phyloP scores from a whole-genome alignment of 1,139 yeast genomes.

The Suhomyces anneliseae region DNA sequence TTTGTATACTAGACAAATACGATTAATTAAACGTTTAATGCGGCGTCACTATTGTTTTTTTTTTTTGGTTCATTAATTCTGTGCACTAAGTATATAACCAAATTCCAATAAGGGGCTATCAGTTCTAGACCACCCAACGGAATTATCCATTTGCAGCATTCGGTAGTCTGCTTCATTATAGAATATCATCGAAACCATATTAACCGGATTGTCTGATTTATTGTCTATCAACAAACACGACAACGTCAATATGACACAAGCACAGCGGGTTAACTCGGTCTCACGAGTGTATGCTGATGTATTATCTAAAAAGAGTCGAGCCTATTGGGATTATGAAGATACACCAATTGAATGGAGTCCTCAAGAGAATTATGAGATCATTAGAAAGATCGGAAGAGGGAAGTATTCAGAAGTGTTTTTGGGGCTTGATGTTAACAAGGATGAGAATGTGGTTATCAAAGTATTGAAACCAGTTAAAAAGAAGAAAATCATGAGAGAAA shows the following conservation, averaged over 20 bases:
- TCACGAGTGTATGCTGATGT: conserved; percentile 48
- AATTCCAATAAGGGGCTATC: too few relatives aligned
- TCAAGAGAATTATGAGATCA: conserved; percentile 48
- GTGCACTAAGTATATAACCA: too few relatives aligned
- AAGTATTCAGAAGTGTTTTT: conserved; percentile 50
- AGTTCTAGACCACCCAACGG: too few relatives aligned
- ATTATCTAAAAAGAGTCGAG: conserved; percentile 42
- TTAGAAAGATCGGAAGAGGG: conserved; percentile 49
- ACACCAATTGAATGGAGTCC: conserved; percentile 46
- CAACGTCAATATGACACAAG: background rate
- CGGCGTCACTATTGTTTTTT: too few relatives aligned
- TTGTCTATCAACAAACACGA: too few relatives aligned
- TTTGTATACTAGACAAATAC: too few relatives aligned
- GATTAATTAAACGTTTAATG: too few relatives aligned
- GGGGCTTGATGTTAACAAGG: conserved; percentile 61
- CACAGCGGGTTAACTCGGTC: conserved; percentile 27
- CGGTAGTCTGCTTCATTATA: too few relatives aligned
- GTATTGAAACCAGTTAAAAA: conserved; percentile 96
- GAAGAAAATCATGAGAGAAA: conserved; percentile 94
- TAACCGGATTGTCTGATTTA: too few relatives aligned
- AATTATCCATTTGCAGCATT: too few relatives aligned
- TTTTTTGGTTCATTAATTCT: too few relatives aligned
- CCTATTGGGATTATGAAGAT: conserved; percentile 52
- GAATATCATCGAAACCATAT: too few relatives aligned
- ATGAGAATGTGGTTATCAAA: conserved; percentile 72